Conservation (phyloP, 1,284 basidiomycete genomes). For the Ganoderma sinense region DNA sequence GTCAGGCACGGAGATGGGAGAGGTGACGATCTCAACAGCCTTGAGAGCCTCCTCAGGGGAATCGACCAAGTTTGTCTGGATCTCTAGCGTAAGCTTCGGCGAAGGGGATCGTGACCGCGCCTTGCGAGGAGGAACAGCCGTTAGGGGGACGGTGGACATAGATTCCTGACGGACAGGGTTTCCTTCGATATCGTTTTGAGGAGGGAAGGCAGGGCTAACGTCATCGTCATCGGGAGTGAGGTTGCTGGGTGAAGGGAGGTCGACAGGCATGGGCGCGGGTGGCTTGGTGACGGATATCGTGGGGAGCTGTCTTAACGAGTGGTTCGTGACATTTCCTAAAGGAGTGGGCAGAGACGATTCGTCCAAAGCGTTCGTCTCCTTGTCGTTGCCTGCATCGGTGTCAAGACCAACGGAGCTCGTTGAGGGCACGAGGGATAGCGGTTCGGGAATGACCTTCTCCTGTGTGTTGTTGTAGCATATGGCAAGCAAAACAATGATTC, state of each 20-base stretch:
- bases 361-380: constrained; percentile 29
- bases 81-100: constrained; percentile 20
- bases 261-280: constrained; percentile 71
- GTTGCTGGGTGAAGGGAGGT: constrained; percentile 68
- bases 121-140: constrained; percentile 24
- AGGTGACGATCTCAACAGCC: constrained; percentile 2
- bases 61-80: constrained; percentile 16
- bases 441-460: constrained; percentile 39
- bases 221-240: constrained; percentile 47
- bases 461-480: constrained; percentile 11
- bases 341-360: constrained; percentile 32
- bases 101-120: constrained; percentile 24
- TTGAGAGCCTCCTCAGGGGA: constrained; percentile 16
- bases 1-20: constrained; percentile 23
- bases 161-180: constrained; percentile 17
- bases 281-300: constrained; percentile 71
- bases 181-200: constrained; percentile 44
- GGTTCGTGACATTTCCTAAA: constrained; percentile 34
- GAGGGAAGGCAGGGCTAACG: constrained; percentile 52
- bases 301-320: constrained; percentile 46
- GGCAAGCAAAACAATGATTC: neutral
- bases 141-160: constrained; percentile 21
- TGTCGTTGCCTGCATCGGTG: constrained; percentile 39
- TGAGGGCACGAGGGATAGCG: constrained; percentile 30
- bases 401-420: constrained; percentile 31